A percentile compares a stretch with the other conserved stretches of the same genome.
Evolutionary conservation across 2,329 filamentous ascomycete species (phyloP).

Genomic region (Emergomyces pasteurianus): DNA sequence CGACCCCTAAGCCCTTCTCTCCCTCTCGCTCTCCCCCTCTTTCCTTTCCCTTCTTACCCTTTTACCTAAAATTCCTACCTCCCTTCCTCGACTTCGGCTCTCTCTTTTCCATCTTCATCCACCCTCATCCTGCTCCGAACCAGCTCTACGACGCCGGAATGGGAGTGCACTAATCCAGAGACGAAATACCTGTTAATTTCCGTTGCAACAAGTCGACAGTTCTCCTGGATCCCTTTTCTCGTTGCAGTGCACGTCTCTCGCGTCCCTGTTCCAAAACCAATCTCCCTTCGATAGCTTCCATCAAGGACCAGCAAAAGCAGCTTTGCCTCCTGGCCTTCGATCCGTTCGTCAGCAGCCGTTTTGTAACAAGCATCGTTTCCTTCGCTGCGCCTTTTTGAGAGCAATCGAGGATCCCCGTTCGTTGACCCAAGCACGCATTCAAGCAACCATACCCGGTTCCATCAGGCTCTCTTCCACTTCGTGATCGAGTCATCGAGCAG

Average conservation of each 20-base stretch:
- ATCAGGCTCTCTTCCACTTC: background rate
- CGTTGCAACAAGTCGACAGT: background rate
- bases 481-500: background rate
- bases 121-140: slow-evolving; percentile 11
- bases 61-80: no score
- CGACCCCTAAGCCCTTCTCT: slow-evolving; percentile 11
- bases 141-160: background rate
- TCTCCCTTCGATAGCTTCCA: background rate
- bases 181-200: background rate
- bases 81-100: slow-evolving; percentile 3
- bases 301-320: background rate
- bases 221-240: slow-evolving; percentile 7
- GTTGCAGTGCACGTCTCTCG: slow-evolving; percentile 18
- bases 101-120: slow-evolving; percentile 12
- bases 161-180: background rate
- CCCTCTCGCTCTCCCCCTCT: background rate
- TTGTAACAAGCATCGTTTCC: background rate
- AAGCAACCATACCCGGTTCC: background rate
- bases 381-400: background rate
- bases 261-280: background rate
- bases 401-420: background rate
- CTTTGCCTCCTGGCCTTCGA: background rate
- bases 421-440: background rate
- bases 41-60: background rate
- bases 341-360: background rate